Percentiles rank a stretch among this genome's conserved stretches.
Conservation (phyloP, 768 basidiomycete genomes). For the Strobilomyces confusus region DNA sequence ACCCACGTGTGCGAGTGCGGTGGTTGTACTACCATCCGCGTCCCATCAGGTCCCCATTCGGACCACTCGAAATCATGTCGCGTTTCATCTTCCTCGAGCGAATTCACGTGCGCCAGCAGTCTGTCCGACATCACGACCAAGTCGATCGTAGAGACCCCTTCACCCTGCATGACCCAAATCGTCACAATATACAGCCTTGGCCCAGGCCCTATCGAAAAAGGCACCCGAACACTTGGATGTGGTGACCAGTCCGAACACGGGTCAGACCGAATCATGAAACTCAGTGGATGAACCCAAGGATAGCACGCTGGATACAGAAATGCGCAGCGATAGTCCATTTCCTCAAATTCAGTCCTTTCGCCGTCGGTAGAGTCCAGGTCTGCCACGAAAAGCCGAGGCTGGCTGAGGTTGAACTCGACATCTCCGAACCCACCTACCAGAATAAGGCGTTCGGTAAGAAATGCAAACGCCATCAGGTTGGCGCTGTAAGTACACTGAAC, state of each 20-base stretch:
- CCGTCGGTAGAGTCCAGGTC: slow-evolving; percentile 35
- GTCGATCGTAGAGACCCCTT: slow-evolving; percentile 31
- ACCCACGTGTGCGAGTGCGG: slow-evolving; percentile 48
- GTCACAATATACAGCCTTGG: slow-evolving; percentile 47
- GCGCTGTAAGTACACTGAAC: slow-evolving; percentile 26
- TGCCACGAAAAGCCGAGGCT: slow-evolving; percentile 35
- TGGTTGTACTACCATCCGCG: slow-evolving; percentile 38
- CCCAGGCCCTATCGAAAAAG: slow-evolving; percentile 42
- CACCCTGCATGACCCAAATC: slow-evolving; percentile 34
- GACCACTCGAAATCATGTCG: slow-evolving; percentile 39
- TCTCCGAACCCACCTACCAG: slow-evolving; percentile 32
- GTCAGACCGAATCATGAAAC: slow-evolving; percentile 49
- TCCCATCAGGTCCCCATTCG: slow-evolving; percentile 48
- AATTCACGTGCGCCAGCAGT: slow-evolving; percentile 27
- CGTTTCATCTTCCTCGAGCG: slow-evolving; percentile 12
- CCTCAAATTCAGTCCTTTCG: slow-evolving; percentile 27
- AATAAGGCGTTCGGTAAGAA: slow-evolving; percentile 40
- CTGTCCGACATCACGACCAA: slow-evolving; percentile 43
- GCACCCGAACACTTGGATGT: slow-evolving; percentile 32
- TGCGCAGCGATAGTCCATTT: slow-evolving; percentile 32
- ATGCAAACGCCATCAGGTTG: slow-evolving; percentile 38
- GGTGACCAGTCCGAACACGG: slow-evolving; percentile 47
- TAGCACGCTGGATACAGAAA: slow-evolving; percentile 42
- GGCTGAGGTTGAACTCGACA: slow-evolving; percentile 17
- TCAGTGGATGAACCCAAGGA: slow-evolving; percentile 24